Conservation (phyloP, 2,329 filamentous ascomycete genomes). For the Colletotrichum agaves region DNA sequence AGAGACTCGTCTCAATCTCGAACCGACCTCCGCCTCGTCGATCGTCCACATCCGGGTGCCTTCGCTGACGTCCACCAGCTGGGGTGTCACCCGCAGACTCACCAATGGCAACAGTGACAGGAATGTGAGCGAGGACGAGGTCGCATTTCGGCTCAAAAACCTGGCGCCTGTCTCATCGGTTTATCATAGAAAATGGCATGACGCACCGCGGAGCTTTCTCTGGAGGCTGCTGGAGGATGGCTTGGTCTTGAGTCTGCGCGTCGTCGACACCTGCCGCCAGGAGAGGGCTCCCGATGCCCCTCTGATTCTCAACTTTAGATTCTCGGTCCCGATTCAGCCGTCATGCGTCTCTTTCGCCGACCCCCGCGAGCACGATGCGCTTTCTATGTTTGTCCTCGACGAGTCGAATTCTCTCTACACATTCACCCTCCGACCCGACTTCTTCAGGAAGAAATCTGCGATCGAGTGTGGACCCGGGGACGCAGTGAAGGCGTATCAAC, state of each 20-base stretch:
- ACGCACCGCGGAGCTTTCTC: constrained; percentile 84
- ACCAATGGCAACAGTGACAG: constrained; percentile 45
- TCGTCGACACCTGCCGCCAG: constrained; percentile 81
- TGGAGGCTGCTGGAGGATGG: constrained; percentile 90
- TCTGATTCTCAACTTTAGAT: constrained; percentile 81
- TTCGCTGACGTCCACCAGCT: constrained; percentile 59
- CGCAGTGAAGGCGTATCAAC: constrained; percentile 78
- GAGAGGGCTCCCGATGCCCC: constrained; percentile 74
- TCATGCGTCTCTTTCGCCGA: constrained; percentile 88
- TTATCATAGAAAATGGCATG: constrained; percentile 82
- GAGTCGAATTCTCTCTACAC: constrained; percentile 84
- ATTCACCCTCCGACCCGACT: constrained; percentile 82
- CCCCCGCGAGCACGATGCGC: constrained; percentile 77
- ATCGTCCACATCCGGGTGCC: constrained; percentile 77
- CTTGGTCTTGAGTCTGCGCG: constrained; percentile 83
- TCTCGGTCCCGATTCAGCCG: constrained; percentile 77
- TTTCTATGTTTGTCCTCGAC: constrained; percentile 84
- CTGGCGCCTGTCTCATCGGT: constrained; percentile 84
- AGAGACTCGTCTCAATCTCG: constrained; percentile 86
- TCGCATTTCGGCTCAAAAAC: constrained; percentile 76
- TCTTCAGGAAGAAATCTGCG: constrained; percentile 76
- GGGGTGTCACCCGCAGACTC: constrained; percentile 50
- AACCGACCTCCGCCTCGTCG: constrained; percentile 75
- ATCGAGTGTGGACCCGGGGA: constrained; percentile 80
- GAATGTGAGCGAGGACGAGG: constrained; percentile 71